These are phyloP conservation scores for Hymenoscyphus fructigenus DNA, from an alignment of 2,329 filamentous ascomycete genomes.

Conservation along the genomic window DNA sequence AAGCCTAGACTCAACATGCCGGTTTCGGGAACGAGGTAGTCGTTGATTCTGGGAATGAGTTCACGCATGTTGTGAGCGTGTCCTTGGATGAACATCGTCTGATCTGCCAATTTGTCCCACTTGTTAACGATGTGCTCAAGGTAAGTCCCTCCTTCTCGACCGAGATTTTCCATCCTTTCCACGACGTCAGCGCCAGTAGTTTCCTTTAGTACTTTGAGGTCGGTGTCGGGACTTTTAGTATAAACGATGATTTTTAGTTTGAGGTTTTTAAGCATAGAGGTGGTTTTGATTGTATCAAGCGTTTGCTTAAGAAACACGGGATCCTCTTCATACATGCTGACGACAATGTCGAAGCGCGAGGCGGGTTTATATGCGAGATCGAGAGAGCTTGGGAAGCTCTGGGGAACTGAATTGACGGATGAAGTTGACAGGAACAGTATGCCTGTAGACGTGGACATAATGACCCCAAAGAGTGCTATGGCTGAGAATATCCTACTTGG, in stretches of 20 bases:
- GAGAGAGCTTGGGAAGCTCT: conserved; percentile 14
- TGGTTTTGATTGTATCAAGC: conserved; percentile 26
- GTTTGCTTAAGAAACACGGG: conserved; percentile 23
- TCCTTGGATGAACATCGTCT: conserved; percentile 50
- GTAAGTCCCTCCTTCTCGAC: conserved; percentile 49
- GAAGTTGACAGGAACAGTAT: conserved; percentile 10
- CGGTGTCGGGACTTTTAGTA: conserved; percentile 26
- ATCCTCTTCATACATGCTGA: conserved; percentile 31
- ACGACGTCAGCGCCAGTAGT: conserved; percentile 29
- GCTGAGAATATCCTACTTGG: conserved; percentile 15
- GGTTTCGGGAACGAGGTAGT: conserved; percentile 44
- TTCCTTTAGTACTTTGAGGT: conserved; percentile 22
- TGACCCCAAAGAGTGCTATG: conserved; percentile 8
- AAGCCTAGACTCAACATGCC: conserved; percentile 48
- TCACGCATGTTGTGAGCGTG: conserved; percentile 42
- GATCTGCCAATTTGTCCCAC: conserved; percentile 45
- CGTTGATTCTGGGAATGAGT: conserved; percentile 40
- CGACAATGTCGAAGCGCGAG: conserved; percentile 32
- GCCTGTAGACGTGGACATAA: conserved; percentile 10
- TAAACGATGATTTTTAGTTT: conserved; percentile 29
- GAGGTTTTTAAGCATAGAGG: conserved; percentile 22
- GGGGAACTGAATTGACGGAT: conserved; percentile 13
- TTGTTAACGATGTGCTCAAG: conserved; percentile 45
- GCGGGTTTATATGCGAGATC: conserved; percentile 22
- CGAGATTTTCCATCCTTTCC: conserved; percentile 39